These are phyloP conservation scores for Infundibulicybe gibba DNA, from an alignment of 768 basidiomycete species.

Conservation along the genomic window DNA sequence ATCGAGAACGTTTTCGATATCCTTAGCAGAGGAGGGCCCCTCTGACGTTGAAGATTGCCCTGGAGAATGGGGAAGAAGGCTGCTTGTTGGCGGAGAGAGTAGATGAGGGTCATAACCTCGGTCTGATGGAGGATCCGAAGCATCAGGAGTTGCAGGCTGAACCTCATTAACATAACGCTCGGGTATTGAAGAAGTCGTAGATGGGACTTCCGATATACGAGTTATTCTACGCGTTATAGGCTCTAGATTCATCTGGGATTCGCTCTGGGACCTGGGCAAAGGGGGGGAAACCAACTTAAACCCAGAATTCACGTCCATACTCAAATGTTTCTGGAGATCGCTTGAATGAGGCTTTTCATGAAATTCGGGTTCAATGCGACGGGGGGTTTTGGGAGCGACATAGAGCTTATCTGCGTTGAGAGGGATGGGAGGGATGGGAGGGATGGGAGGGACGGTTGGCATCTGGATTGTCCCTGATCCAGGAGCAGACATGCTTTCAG, in stretches of 20 bases:
- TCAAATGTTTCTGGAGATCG: no score
- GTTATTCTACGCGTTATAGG: slow-evolving; percentile 2
- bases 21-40: slow-evolving; percentile 22
- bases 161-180: neutral
- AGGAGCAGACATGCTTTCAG: slow-evolving; percentile 12
- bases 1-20: slow-evolving; percentile 38
- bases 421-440: slow-evolving; percentile 38
- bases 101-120: neutral
- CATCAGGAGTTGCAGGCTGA: neutral
- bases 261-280: no score
- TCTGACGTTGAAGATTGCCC: slow-evolving; percentile 12
- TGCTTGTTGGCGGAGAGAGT: neutral
- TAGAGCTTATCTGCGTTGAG: slow-evolving; percentile 38
- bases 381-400: slow-evolving; percentile 31
- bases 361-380: slow-evolving; percentile 7
- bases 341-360: slow-evolving; percentile 1
- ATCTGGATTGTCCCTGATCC: slow-evolving; percentile 10
- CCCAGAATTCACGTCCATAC: no score
- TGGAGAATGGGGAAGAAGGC: slow-evolving; percentile 3
- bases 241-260: neutral
- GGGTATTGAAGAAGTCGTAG: neutral
- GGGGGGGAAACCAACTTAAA: no score
- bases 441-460: slow-evolving; percentile 40
- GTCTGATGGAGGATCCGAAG: slow-evolving; percentile 1
- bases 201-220: neutral